phyloP scores from a whole-genome alignment of 1,284 basidiomycete genomes.

The Puccinia hordei region DNA sequence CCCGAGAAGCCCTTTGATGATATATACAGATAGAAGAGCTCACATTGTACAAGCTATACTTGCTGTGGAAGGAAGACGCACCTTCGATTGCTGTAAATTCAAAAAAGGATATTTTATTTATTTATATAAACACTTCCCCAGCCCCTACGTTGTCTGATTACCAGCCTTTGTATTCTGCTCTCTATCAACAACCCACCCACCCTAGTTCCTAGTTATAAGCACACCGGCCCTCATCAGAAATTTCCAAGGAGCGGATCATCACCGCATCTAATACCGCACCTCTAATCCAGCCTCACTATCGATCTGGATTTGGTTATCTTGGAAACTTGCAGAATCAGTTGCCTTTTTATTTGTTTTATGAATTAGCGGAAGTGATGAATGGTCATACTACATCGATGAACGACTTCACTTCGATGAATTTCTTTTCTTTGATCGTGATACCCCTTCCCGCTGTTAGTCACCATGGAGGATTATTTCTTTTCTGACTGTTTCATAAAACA shows the following conservation, averaged over 20 bases:
- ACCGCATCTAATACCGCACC: neutral
- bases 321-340: neutral
- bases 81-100: no score
- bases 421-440: neutral
- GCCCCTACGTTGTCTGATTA: no score
- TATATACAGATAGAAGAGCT: conserved; percentile 2
- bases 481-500: neutral
- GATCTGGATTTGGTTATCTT: neutral
- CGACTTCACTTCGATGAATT: neutral
- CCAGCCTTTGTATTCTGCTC: no score
- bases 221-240: neutral
- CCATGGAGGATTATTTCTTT: neutral
- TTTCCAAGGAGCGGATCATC: neutral
- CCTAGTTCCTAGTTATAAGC: neutral
- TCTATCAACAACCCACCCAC: neutral
- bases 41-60: neutral
- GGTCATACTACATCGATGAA: neutral
- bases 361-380: neutral
- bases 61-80: no score
- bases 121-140: neutral
- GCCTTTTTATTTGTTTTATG: neutral
- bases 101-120: neutral
- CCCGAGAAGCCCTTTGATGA: no score
- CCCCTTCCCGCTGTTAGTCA: neutral
- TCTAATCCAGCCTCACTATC: neutral